These are phyloP conservation scores for Chaetomiaceae sp. DNA, from an alignment of 2,329 filamentous ascomycete species.

Conservation along the genomic window DNA sequence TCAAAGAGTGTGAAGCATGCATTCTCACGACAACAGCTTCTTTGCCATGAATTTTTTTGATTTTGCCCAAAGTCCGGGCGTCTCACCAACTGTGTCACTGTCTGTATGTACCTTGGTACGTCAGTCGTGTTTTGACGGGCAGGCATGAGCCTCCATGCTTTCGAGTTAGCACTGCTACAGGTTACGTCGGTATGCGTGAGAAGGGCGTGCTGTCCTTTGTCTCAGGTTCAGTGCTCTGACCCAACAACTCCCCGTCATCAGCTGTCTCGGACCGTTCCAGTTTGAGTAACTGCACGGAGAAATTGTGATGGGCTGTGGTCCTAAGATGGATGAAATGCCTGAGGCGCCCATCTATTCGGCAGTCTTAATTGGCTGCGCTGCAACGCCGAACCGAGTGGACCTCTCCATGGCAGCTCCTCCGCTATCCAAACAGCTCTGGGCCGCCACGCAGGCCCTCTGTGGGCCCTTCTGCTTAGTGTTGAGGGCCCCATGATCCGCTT, in stretches of 20 bases:
- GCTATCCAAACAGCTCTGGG: not conserved
- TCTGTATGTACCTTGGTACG: too few species aligned
- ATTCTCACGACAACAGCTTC: too few species aligned
- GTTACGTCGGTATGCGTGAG: not conserved
- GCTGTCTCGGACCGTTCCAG: not conserved
- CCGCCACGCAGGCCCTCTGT: slow-evolving; percentile 8
- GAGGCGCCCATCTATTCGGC: not conserved
- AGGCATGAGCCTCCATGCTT: too few species aligned
- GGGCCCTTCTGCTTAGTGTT: slow-evolving; percentile 4
- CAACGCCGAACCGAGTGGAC: not conserved
- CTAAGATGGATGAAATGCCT: not conserved
- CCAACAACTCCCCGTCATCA: not conserved
- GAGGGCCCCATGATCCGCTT: slow-evolving; percentile 17
- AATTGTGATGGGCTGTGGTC: slow-evolving; percentile 1
- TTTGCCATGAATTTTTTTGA: too few species aligned
- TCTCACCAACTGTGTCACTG: not conserved
- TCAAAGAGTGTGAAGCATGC: too few species aligned
- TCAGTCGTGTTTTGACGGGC: too few species aligned
- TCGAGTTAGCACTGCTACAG: too few species aligned
- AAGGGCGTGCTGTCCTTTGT: too few species aligned
- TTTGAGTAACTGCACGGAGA: slow-evolving; percentile 6
- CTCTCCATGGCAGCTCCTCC: not conserved
- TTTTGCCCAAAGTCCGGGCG: too few species aligned
- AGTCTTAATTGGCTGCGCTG: not conserved
- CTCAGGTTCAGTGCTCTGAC: not conserved